These are phyloP conservation scores for Starmerella gropengiesseri DNA, from an alignment of 805 yeast species.

Conservation along the genomic window DNA sequence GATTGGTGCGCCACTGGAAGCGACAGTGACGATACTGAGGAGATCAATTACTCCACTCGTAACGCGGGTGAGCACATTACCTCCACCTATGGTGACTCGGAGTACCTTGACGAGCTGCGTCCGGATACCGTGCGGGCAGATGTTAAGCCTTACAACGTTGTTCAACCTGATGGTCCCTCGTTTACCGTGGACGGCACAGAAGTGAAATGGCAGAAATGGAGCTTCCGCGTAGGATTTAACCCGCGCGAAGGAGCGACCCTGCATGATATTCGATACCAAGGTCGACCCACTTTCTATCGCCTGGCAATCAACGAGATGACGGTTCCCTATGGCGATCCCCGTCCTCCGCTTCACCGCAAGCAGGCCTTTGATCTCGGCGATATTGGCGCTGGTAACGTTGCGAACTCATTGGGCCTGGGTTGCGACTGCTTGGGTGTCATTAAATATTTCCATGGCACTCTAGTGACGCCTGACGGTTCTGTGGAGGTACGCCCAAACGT, in stretches of 20 bases:
- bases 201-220: slow-evolving; percentile 77
- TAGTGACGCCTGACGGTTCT: slow-evolving; percentile 48
- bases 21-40: slow-evolving; percentile 52
- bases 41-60: slow-evolving; percentile 43
- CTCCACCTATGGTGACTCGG: slow-evolving; percentile 46
- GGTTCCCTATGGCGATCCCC: slow-evolving; percentile 76
- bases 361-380: slow-evolving; percentile 81
- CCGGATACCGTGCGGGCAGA: slow-evolving; percentile 50
- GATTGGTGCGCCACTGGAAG: slow-evolving; percentile 63
- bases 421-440: slow-evolving; percentile 77
- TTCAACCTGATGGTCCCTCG: slow-evolving; percentile 78
- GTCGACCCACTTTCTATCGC: slow-evolving; percentile 66
- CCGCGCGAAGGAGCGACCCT: slow-evolving; percentile 71
- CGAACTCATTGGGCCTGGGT: slow-evolving; percentile 57
- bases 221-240: slow-evolving; percentile 56
- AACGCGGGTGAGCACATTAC: slow-evolving; percentile 45
- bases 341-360: slow-evolving; percentile 73
- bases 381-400: slow-evolving; percentile 66
- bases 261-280: slow-evolving; percentile 63
- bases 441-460: slow-evolving; percentile 55
- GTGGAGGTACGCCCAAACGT: slow-evolving; percentile 55
- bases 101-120: slow-evolving; percentile 58
- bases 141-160: slow-evolving; percentile 61
- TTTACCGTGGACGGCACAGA: slow-evolving; percentile 49
- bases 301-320: slow-evolving; percentile 71